These are phyloP conservation scores for Aspergillus niger DNA, from an alignment of 2,329 filamentous ascomycete species.

Conservation along the genomic window DNA sequence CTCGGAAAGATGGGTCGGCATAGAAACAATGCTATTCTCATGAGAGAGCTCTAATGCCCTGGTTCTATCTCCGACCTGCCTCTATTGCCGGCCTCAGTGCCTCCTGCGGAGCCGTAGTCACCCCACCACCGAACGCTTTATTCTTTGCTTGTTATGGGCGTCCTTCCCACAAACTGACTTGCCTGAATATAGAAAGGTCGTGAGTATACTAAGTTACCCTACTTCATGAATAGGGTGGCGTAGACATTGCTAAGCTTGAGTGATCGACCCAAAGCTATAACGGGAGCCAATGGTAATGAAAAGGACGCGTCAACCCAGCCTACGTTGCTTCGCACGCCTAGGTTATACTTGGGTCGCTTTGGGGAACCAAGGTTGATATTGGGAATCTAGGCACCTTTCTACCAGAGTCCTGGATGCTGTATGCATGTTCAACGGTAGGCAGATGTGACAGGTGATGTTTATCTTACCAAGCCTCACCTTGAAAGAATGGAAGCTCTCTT, in stretches of 20 bases:
- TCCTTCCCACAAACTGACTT: background rate
- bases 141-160: background rate
- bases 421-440: no score
- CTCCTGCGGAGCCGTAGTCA: constrained; percentile 50
- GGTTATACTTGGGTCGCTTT: no score
- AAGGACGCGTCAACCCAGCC: background rate
- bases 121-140: constrained; percentile 44
- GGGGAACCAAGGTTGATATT: no score
- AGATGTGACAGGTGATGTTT: no score
- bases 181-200: background rate
- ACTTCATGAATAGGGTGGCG: background rate
- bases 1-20: no score
- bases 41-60: constrained; percentile 33
- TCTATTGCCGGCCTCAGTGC: constrained; percentile 55
- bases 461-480: no score
- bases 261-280: background rate
- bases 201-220: background rate
- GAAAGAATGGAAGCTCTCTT: no score
- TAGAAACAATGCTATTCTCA: constrained; percentile 28
- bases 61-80: constrained; percentile 47
- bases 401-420: no score
- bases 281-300: background rate
- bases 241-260: background rate
- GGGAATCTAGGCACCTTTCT: no score
- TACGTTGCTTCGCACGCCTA: no score